Base-by-base conservation (phyloP, 257 asterid species). In the Nicotiana otophora region DNA sequence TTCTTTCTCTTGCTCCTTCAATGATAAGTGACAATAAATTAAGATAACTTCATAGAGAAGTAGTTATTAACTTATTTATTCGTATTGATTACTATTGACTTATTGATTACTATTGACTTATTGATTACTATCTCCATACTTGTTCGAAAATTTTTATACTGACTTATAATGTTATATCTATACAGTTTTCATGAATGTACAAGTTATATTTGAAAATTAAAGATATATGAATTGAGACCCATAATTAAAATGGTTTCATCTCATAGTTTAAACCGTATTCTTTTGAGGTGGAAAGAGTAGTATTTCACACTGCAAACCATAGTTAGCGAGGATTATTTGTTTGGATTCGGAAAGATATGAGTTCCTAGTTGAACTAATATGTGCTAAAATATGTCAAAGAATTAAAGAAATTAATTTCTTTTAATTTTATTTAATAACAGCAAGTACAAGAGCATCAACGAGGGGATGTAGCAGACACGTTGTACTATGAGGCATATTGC, bases 401-500 rank as follows among this genome's bases (percentile, higher is more conserved):
- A 51, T 51, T 51, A 51, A 3, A 4, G 16, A 10, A 51, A 9
- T 2, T 51, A 51, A 51, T 51, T 9, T 10, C 1, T 12, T 39
- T 10, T 36, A 28, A 28, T 31, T 3, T 34, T 33, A 10, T 23
- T 9, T 15, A 5, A 8, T 28, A 74, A 70, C 82, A 85, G 89
- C 70, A 60, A 77, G 77, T 84, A 28, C 85, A 88, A 1, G 81
- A 72, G 34, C 58, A 86, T 70, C 34, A 17, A 33, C 82, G 84
- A 66, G 85, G 67, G 8, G 85, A 78, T 55, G 86, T 85, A 11
- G 89, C 87, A 17, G 86, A 85, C 39, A 74, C 86, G 0, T 42
- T 86, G 67, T 81, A 81, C 54, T 86, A 82, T 19, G 84, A 86
- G 72, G 89, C 89, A 46, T 74, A 84, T 51, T 86, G 85, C 82